Evolutionary conservation across 2,329 filamentous ascomycete genomes (phyloP), one percentile per base, ranked within the genome.

Genomic region (Fusarium sp.): DNA sequence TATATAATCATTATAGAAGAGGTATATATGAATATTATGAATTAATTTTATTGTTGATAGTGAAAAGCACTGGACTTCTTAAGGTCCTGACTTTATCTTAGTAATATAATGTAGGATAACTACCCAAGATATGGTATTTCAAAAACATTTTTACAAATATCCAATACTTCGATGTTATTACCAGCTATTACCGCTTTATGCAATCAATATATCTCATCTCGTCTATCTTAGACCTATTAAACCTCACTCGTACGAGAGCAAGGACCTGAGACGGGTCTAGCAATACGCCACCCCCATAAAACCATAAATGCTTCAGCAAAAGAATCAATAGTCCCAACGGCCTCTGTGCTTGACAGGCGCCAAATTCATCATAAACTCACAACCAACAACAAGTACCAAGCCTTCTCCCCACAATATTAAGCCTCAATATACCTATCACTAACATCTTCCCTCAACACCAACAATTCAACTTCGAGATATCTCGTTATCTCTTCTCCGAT

Each of bases 301-400:
- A 47, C 52, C 33, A 58, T 19, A 64, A 57, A 26, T n/a, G 60
- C 49, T 62, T 57, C 50, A 50, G 8, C 32, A 37, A 22, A 46
- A 63, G 7, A 17, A 52, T 59, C 45, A 52, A 47, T 52, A 64
- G 61, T 50, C 35, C 22, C 59, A 64, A 47, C 40, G 46, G 56
- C n/a, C 28, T 40, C 28, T 6, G 24, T 20, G 19, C 15, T 26
- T 40, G 26, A 58, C 24, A 43, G 59, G 47, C 40, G 46, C 59
- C 51, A 61, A 53, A 40, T 20, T 26, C n/a, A 2, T 26, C 40
- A 9, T 37, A 10, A 37, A n/a, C 35, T 17, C 11, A n/a, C 35
- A n/a, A n/a, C 35, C 35, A 37, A 37, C 17, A 37, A 5, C 33
- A 37, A 37, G 5, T n/a, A n/a, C 33, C 33, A 30, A 44, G n/a